Base-by-base conservation (phyloP, 2,329 filamentous ascomycete genomes). In the Leptosphaerulina australis region DNA sequence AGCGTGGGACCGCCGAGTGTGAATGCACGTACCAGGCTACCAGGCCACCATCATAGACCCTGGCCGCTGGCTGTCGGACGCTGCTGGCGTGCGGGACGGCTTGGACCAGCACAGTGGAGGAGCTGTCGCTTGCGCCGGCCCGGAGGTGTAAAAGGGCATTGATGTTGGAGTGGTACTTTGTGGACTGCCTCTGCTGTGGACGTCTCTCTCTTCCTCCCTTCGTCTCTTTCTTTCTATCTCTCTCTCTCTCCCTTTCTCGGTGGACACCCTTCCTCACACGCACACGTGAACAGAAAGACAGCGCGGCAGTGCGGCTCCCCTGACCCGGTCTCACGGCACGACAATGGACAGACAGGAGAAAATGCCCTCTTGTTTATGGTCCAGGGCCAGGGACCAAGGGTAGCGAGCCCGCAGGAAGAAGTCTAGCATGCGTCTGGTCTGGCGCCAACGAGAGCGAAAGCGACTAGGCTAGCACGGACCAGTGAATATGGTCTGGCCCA, bases 51-150 rank as follows among this genome's bases (percentile, higher is more conserved):
- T 35, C 58, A 59, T 57, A 67, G 66, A 70, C 68, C 67, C 68
- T 67, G 69, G 58, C 60, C 53, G 46, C 61, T 61, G 57, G 64
- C 37, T 56, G 57, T 71, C 67, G 66, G 68, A 65, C 60, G 64
- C 63, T 66, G 64, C 61, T 68, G 69, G 65, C 65, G 56, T 65
- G 65, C 67, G 70, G 70, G 68, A 70, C 63, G 70, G 70, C 70
- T 70, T 73, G 67, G 64, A 66, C 68, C 67, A 72, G 66, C 53
- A 64, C 54, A 55, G 66, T 67, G 67, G 63, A 66, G 62, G 65
- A 60, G 62, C 45, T 52, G 62, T 71, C 66, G 69, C 66, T 68
- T 70, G 68, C 62, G 64, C 63, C 68, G 67, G 69, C 44, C 67
- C 66, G 66, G 58, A 43, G 56, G 44, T 45, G 44, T 55, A 44